Conservation (phyloP, 139 green algal genomes). For the Axilococcus clingmanii region DNA sequence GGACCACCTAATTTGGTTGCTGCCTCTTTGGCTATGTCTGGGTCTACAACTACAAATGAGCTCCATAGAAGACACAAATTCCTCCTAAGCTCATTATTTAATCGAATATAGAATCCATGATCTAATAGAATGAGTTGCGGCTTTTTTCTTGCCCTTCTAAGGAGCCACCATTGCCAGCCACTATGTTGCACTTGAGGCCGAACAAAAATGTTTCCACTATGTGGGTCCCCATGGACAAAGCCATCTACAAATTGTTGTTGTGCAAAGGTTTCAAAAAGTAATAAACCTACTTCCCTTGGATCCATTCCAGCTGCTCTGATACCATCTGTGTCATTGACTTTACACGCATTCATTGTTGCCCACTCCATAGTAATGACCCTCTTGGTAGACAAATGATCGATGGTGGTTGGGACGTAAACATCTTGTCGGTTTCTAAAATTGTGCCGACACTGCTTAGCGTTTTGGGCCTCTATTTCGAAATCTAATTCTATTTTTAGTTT, state of each 20-base stretch:
- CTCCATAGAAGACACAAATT: constrained; percentile 59
- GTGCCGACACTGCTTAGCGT: constrained; percentile 32
- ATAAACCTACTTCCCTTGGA: constrained; percentile 41
- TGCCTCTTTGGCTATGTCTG: constrained; percentile 10
- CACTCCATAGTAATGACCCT: constrained; percentile 72
- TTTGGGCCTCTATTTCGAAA: constrained; percentile 58
- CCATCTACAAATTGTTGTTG: constrained; percentile 73
- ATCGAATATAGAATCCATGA: constrained; percentile 67
- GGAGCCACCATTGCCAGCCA: constrained; percentile 27
- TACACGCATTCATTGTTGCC: constrained; percentile 46
- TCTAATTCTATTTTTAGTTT: constrained; percentile 77
- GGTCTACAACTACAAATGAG: constrained; percentile 16
- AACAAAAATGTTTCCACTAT: constrained; percentile 63
- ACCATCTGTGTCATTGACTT: constrained; percentile 40
- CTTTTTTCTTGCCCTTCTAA: constrained; percentile 24
- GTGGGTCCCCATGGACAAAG: constrained; percentile 59
- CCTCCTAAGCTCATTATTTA: constrained; percentile 42
- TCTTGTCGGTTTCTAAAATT: constrained; percentile 14
- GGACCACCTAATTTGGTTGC: constrained; percentile 33
- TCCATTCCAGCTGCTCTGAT: constrained; percentile 12
- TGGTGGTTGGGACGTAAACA: constrained; percentile 40
- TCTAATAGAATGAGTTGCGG: constrained; percentile 81
- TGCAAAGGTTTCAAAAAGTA: constrained; percentile 68
- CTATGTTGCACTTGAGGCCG: constrained; percentile 9
- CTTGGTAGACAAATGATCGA: constrained; percentile 30